phyloP scores from a whole-genome alignment of 1,284 basidiomycete species.

The Tilletia indica region DNA sequence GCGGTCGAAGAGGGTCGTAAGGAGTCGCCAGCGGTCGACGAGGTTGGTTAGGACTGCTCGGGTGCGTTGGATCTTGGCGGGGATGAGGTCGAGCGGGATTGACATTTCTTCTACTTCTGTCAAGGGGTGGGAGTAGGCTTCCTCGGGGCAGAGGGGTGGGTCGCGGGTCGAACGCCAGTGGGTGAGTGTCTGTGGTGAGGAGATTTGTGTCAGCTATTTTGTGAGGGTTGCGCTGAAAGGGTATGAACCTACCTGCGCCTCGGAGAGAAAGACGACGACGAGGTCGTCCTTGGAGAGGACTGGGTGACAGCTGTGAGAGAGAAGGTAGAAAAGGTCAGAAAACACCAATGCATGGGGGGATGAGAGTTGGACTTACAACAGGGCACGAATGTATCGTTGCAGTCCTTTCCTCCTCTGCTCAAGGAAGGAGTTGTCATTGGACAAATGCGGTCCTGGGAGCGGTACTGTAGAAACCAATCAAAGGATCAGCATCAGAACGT shows the following conservation, averaged over 20 bases:
- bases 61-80: slow-evolving; percentile 8
- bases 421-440: not conserved
- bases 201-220: too few relatives aligned
- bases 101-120: slow-evolving; percentile 6
- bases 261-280: not conserved
- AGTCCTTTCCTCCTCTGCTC: not conserved
- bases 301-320: not conserved
- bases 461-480: not conserved
- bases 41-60: not conserved
- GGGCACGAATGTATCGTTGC: not conserved
- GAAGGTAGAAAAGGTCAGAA: not conserved
- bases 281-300: slow-evolving; percentile 2
- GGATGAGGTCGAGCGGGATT: not conserved
- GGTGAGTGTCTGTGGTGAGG: not conserved
- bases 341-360: not conserved
- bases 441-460: not conserved
- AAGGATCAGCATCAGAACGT: not conserved
- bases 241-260: not conserved
- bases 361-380: not conserved
- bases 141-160: slow-evolving; percentile 1
- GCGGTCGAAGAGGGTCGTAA: not conserved
- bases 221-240: not conserved
- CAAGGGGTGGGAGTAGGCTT: not conserved
- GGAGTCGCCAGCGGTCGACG: not conserved
- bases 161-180: not conserved